phyloP scores from a whole-genome alignment of 768 basidiomycete genomes.

The Phaffia australis region DNA sequence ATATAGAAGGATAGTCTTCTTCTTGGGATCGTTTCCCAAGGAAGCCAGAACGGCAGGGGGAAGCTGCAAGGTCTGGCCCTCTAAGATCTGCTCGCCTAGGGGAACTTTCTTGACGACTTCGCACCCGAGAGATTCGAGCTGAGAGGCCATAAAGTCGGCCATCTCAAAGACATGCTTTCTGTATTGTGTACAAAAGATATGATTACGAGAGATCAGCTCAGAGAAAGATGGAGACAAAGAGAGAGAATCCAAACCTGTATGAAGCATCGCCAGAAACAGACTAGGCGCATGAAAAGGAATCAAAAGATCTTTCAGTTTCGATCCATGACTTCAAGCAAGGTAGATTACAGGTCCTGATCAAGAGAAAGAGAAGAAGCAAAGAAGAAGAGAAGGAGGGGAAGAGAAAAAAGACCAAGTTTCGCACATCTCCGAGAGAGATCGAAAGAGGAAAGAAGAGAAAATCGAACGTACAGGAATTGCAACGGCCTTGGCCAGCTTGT shows the following conservation, averaged over 20 bases:
- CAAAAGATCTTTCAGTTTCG: not conserved
- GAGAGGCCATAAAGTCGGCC: conserved; percentile 65
- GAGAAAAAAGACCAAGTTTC: not conserved
- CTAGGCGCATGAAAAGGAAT: conserved; percentile 25
- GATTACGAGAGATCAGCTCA: not conserved
- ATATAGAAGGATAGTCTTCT: conserved; percentile 88
- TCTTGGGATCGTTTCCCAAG: conserved; percentile 57
- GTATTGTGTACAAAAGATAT: conserved; percentile 9
- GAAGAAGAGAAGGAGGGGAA: conserved; percentile 29
- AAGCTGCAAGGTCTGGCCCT: conserved; percentile 59
- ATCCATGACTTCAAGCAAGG: not conserved
- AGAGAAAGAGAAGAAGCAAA: not conserved
- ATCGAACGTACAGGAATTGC: conserved; percentile 52
- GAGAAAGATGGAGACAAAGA: not conserved
- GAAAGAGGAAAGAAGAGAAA: not conserved
- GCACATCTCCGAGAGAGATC: conserved; percentile 2
- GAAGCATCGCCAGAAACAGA: conserved; percentile 37
- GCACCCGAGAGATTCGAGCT: conserved; percentile 64
- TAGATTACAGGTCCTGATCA: not conserved
- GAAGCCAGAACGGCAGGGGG: conserved; percentile 50
- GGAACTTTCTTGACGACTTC: conserved; percentile 54
- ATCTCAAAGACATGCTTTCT: conserved; percentile 73
- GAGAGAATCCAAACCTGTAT: conserved; percentile 26
- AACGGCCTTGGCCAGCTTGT: conserved; percentile 67
- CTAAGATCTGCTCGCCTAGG: conserved; percentile 63